Evolutionary conservation across 1,139 yeast species (phyloP), one percentile per base, ranked within the genome.

Genomic region (Scheffersomyces stambukii): DNA sequence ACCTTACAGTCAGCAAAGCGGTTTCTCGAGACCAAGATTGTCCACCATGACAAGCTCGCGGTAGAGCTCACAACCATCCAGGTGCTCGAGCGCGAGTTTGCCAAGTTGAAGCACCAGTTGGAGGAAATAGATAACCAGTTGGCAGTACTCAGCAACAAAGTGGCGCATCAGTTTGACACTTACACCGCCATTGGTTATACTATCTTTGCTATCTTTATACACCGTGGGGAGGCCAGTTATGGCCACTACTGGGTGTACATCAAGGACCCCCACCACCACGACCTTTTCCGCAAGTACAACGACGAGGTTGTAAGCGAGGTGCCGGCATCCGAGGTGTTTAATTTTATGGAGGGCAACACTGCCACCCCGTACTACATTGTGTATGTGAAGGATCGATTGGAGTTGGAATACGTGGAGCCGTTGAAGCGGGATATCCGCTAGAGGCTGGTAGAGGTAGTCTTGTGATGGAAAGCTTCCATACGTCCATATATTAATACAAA

Each of bases 221-320:
- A 91, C 54, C 67, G 96, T 31, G 98, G 98, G 6, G 95, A 88
- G 46, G 98, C 96, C 1, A 79, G 88, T 33, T 89, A 84, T 49
- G 98, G 98, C 3, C 98, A 91, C 55, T 91, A 91, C 52, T 91
- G 97, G 96, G 75, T 89, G 10, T 91, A 89, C 51, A 89, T 91
- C 37, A 76, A 75, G 39, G 97, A 91, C 52, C 76, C 80, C 8
- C 70, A 70, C 38, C 64, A 69, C 35, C 64, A 69, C 11, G 72
- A 74, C 25, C 61, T 82, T 19, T 91, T 78, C 73, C 66, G 96
- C 37, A 89, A 85, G 63, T 91, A 91, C 54, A 91, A 91, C 48
- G 98, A 91, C 57, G 97, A 91, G 48, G 70, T 73, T 9, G 94
- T 91, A 12, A 77, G 86, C 1, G 95, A 82, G 43, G 96, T 84